Evolutionary conservation across 1,284 basidiomycete genomes (phyloP).

Genomic region (Moesziomyces sp.): DNA sequence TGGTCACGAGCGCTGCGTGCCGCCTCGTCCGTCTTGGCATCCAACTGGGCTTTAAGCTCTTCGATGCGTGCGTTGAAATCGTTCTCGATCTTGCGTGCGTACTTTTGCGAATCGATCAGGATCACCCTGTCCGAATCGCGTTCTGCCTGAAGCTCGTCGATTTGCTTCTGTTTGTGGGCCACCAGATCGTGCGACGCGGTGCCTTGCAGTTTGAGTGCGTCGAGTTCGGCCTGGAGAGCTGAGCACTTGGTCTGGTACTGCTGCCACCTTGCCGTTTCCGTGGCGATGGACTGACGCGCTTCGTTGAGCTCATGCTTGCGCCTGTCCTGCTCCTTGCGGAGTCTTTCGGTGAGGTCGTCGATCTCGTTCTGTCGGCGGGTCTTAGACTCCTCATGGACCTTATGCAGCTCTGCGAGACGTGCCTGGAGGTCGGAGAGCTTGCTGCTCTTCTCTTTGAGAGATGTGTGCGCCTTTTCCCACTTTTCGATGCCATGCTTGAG

Average conservation of each 20-base stretch:
- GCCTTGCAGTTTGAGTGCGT: conserved; percentile 13
- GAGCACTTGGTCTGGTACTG: conserved; percentile 9
- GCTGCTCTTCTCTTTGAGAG: conserved; percentile 43
- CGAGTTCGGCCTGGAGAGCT: conserved; percentile 8
- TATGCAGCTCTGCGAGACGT: conserved; percentile 35
- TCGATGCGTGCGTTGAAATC: conserved; percentile 27
- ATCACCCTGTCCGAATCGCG: conserved; percentile 35
- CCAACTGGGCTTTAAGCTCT: conserved; percentile 14
- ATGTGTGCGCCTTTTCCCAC: conserved; percentile 38
- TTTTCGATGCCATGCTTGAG: conserved; percentile 39
- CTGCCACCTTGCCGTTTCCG: conserved; percentile 15
- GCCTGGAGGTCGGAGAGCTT: conserved; percentile 27
- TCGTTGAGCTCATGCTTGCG: conserved; percentile 23
- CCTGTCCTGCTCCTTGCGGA: conserved; percentile 21
- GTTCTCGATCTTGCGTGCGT: conserved; percentile 33
- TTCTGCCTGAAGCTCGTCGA: conserved; percentile 29
- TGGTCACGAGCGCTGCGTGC: conserved; percentile 4
- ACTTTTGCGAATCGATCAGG: conserved; percentile 40
- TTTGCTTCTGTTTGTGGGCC: conserved; percentile 18
- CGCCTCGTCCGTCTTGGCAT: conserved; percentile 10
- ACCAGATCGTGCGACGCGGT: conserved; percentile 16
- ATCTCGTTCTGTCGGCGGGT: conserved; percentile 40
- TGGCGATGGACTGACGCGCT: conserved; percentile 5
- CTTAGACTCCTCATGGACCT: conserved; percentile 46
- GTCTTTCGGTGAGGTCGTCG: conserved; percentile 25